Percentiles rank a stretch among this genome's conserved stretches.
Evolutionary conservation across 2,329 filamentous ascomycete species (phyloP).

Genomic region (Colletotrichum sp.): DNA sequence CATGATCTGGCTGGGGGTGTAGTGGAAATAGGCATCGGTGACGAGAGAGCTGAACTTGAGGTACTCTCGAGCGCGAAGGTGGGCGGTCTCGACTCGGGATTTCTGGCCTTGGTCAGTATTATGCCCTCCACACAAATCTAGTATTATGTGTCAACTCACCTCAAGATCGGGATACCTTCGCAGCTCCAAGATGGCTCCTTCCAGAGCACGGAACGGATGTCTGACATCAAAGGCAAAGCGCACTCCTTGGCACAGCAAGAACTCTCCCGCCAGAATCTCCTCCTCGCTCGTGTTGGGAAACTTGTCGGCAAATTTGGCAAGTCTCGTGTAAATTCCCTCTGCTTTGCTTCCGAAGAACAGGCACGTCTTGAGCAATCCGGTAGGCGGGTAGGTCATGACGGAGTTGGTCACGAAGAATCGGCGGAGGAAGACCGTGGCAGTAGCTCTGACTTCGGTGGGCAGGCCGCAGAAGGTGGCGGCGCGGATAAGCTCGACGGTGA

Average conservation of each 20-base stretch:
- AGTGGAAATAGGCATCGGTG: slow-evolving; percentile 97
- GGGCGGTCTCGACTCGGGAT: slow-evolving; percentile 62
- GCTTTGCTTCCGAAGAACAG: slow-evolving; percentile 95
- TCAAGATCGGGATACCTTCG: slow-evolving; percentile 69
- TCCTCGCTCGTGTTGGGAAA: slow-evolving; percentile 76
- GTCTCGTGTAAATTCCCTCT: slow-evolving; percentile 78
- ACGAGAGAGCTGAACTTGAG: slow-evolving; percentile 82
- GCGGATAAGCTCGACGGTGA: slow-evolving; percentile 64
- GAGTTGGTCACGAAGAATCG: slow-evolving; percentile 97
- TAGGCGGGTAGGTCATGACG: slow-evolving; percentile 93
- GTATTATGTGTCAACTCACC: slow-evolving; percentile 33
- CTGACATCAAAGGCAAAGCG: slow-evolving; percentile 93
- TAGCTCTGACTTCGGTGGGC: slow-evolving; percentile 57
- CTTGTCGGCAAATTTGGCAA: slow-evolving; percentile 68
- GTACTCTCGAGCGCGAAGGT: slow-evolving; percentile 73
- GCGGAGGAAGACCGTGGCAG: slow-evolving; percentile 86
- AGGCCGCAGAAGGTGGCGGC: slow-evolving; percentile 59
- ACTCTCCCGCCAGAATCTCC: slow-evolving; percentile 89
- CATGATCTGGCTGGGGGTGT: slow-evolving; percentile 93
- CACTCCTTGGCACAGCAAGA: slow-evolving; percentile 88
- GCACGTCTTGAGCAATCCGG: slow-evolving; percentile 85
- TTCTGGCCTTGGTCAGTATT: slow-evolving; percentile 28
- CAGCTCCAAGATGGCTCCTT: slow-evolving; percentile 86
- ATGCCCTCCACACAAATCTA: neutral
- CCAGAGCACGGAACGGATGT: slow-evolving; percentile 87